Evolutionary conservation across 139 green algal genomes (phyloP).

Genomic region (Zygnema circumcarinatum): DNA sequence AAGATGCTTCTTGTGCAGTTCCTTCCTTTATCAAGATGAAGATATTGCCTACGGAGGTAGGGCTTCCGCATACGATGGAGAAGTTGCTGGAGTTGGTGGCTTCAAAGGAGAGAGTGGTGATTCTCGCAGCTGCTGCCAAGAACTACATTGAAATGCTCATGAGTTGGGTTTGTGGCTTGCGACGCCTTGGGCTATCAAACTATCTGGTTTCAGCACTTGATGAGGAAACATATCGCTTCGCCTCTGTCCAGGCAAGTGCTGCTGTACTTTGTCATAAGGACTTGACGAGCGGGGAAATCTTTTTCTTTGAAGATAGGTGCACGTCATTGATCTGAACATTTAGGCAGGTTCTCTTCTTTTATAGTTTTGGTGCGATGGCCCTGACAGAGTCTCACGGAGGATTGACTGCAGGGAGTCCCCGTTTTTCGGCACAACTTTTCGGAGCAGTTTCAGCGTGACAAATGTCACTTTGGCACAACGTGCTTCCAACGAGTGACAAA

Average conservation of each 20-base stretch:
- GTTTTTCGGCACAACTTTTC: slow-evolving; percentile 32
- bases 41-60: background rate
- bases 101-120: slow-evolving; percentile 25
- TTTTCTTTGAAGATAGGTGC: too few species aligned
- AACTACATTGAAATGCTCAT: slow-evolving; percentile 58
- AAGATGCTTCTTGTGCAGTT: background rate
- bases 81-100: background rate
- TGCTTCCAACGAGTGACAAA: slow-evolving; percentile 54
- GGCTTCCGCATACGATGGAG: background rate
- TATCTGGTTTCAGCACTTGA: slow-evolving; percentile 48
- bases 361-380: too few species aligned
- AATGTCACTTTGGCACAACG: slow-evolving; percentile 52
- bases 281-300: too few species aligned
- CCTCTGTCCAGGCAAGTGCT: slow-evolving; percentile 16
- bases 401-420: slow-evolving; percentile 31
- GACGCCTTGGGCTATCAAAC: slow-evolving; percentile 35
- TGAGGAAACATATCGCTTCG: slow-evolving; percentile 34
- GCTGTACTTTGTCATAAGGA: background rate
- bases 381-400: background rate
- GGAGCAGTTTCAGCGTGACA: slow-evolving; percentile 7
- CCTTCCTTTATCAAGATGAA: background rate
- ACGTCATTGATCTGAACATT: too few species aligned
- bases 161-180: slow-evolving; percentile 47
- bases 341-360: too few species aligned
- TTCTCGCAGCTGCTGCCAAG: slow-evolving; percentile 36